Percentiles rank a stretch among this genome's conserved stretches.
These are phyloP conservation scores for Didymella exigua DNA, from an alignment of 2,329 filamentous ascomycete genomes.

Conservation along the genomic window DNA sequence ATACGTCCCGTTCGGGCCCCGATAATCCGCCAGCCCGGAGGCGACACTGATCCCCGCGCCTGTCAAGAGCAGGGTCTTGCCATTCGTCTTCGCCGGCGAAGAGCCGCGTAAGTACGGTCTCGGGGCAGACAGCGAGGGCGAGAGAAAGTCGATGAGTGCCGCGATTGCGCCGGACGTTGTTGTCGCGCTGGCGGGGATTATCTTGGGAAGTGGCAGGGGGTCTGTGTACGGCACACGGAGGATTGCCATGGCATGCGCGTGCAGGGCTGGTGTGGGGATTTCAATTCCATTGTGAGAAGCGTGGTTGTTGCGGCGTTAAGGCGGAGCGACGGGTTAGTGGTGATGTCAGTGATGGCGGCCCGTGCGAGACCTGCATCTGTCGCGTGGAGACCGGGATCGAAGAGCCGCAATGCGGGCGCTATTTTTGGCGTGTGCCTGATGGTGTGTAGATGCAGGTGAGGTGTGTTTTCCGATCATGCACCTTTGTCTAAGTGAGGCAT, in stretches of 20 bases:
- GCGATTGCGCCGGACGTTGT: slow-evolving; percentile 74
- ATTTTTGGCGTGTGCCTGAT: slow-evolving; percentile 18
- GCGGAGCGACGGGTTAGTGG: slow-evolving; percentile 15
- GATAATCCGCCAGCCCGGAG: slow-evolving; percentile 90
- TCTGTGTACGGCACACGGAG: slow-evolving; percentile 92
- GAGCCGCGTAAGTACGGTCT: slow-evolving; percentile 14
- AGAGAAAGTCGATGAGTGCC: slow-evolving; percentile 78
- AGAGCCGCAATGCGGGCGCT: slow-evolving; percentile 13
- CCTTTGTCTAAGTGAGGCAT: neutral
- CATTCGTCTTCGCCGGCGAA: slow-evolving; percentile 41
- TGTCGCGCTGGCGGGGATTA: slow-evolving; percentile 74
- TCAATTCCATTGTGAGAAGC: slow-evolving; percentile 15
- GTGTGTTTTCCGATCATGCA: neutral
- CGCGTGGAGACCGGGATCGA: slow-evolving; percentile 9
- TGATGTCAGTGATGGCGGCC: slow-evolving; percentile 20
- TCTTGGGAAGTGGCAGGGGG: slow-evolving; percentile 74
- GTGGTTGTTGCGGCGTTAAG: slow-evolving; percentile 2
- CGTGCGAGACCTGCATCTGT: slow-evolving; percentile 10
- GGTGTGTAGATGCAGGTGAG: neutral
- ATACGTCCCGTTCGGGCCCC: slow-evolving; percentile 89
- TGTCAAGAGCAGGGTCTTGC: slow-evolving; percentile 69
- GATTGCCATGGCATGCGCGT: slow-evolving; percentile 60
- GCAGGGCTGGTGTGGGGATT: neutral
- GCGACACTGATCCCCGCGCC: slow-evolving; percentile 94
- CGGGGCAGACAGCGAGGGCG: slow-evolving; percentile 44